Percentiles rank a stretch among this genome's conserved stretches.
Evolutionary conservation across 495 filamentous ascomycete genomes (phyloP).

Genomic region (Lasiosphaeria ovina): DNA sequence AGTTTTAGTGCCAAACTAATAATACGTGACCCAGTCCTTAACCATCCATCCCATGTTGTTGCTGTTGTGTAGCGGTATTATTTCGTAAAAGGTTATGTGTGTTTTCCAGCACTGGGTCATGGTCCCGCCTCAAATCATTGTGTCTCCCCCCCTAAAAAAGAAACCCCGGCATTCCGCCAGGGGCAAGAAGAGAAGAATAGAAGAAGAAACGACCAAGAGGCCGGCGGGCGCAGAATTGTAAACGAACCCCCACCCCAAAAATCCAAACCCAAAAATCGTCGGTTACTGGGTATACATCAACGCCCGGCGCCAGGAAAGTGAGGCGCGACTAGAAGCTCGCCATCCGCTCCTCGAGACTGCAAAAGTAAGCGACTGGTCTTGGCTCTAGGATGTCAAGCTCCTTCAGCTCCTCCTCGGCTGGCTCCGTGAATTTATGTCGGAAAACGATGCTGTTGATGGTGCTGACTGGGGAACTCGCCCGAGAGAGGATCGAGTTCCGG

Average conservation of each 20-base stretch:
- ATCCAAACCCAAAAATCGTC: slow-evolving; percentile 1
- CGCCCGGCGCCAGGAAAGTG: too few species aligned
- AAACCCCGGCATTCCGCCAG: neutral
- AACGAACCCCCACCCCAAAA: too few species aligned
- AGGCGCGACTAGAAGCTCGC: slow-evolving; percentile 27
- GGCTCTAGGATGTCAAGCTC: slow-evolving; percentile 54
- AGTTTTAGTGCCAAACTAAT: too few species aligned
- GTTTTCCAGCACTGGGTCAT: slow-evolving; percentile 15
- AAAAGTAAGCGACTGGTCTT: slow-evolving; percentile 53
- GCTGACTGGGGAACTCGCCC: slow-evolving; percentile 41
- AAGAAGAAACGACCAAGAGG: neutral
- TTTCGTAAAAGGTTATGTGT: slow-evolving; percentile 7
- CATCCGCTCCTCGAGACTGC: slow-evolving; percentile 55
- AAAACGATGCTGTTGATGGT: slow-evolving; percentile 53
- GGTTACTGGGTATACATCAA: neutral
- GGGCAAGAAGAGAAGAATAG: slow-evolving; percentile 6
- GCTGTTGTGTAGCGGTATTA: slow-evolving; percentile 2
- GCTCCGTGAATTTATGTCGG: slow-evolving; percentile 44
- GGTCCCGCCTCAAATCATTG: slow-evolving; percentile 3
- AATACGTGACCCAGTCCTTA: neutral
- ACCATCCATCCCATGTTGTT: slow-evolving; percentile 1
- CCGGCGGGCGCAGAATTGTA: neutral
- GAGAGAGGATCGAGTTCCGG: slow-evolving; percentile 40
- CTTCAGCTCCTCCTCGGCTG: slow-evolving; percentile 45
- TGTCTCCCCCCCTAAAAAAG: neutral